Evolutionary conservation across 2,329 filamentous ascomycete species (phyloP).

Genomic region (Ophiostoma ips): DNA sequence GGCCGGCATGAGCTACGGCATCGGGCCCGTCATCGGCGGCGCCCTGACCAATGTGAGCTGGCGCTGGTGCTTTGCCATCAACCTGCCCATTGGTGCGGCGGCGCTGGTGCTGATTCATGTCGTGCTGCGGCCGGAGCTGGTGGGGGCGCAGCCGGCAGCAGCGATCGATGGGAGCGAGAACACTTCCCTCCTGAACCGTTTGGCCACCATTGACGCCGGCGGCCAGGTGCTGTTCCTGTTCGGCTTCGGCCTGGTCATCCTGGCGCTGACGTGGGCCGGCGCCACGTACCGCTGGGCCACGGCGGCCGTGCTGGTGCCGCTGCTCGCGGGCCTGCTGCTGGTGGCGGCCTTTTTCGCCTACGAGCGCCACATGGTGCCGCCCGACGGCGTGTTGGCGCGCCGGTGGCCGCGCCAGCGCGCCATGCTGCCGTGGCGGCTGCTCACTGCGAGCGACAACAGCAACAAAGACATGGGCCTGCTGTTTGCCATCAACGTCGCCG

Average conservation of each 20-base stretch:
- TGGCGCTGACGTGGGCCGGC: conserved; percentile 43
- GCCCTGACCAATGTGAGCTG: conserved; percentile 41
- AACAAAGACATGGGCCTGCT: conserved; percentile 46
- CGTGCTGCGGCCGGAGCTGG: conserved; percentile 43
- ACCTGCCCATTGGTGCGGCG: conserved; percentile 32
- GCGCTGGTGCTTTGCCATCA: conserved; percentile 47
- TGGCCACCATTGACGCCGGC: conserved; percentile 41
- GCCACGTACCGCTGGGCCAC: conserved; percentile 37
- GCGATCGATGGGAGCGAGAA: not conserved
- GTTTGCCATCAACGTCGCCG: conserved; percentile 46
- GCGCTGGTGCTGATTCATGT: conserved; percentile 41
- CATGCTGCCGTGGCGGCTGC: conserved; percentile 45
- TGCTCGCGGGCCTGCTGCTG: conserved; percentile 31
- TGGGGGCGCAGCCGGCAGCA: conserved; percentile 29
- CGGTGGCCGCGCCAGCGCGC: conserved; percentile 40
- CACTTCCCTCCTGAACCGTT: conserved; percentile 20
- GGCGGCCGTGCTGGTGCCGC: conserved; percentile 32
- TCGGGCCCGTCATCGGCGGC: conserved; percentile 49
- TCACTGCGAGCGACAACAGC: too few relatives aligned
- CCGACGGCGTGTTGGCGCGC: conserved; percentile 30
- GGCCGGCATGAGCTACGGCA: conserved; percentile 42
- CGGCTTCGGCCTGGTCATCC: conserved; percentile 38
- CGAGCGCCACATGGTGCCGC: conserved; percentile 39
- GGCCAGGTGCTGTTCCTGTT: conserved; percentile 43
- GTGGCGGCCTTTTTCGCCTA: conserved; percentile 31